A percentile compares a stretch with the other conserved stretches of the same genome.
Evolutionary conservation across 257 asterid species (phyloP).

Genomic region (Solanum ossicruentum): DNA sequence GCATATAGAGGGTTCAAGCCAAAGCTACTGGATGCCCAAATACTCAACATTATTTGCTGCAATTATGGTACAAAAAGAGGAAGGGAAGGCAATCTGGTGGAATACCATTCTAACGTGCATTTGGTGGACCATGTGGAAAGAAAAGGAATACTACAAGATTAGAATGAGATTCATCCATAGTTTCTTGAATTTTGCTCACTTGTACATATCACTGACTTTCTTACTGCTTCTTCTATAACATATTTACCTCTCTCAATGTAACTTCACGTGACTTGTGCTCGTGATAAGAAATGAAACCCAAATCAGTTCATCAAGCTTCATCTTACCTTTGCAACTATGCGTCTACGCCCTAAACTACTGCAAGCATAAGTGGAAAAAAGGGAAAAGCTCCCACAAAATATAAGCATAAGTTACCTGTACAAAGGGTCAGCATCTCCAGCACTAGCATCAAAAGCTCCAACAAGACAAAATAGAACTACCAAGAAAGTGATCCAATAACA

Average conservation of each 20-base stretch:
- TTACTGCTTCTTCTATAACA: background rate
- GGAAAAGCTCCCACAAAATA: background rate
- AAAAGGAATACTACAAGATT: background rate
- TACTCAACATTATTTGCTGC: background rate
- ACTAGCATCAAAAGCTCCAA: constrained; percentile 24
- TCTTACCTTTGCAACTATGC: background rate
- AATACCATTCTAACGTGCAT: background rate
- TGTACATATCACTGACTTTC: background rate
- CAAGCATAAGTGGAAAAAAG: background rate
- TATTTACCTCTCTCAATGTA: background rate
- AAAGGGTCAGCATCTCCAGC: constrained; percentile 33
- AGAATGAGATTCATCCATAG: background rate
- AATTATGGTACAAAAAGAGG: background rate
- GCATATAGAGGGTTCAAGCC: background rate
- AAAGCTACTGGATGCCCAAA: background rate
- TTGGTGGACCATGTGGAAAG: background rate
- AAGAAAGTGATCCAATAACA: constrained; percentile 3
- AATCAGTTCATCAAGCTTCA: background rate
- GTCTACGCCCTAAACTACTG: background rate
- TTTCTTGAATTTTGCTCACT: background rate
- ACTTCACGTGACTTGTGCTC: background rate
- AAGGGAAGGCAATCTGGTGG: background rate
- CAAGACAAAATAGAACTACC: constrained; percentile 11
- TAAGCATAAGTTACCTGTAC: constrained; percentile 5
- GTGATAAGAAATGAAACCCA: too few relatives aligned